Evolutionary conservation across 371 early-diverging fungal genomes (phyloP).

Genomic region (Blyttiomyces sp.): DNA sequence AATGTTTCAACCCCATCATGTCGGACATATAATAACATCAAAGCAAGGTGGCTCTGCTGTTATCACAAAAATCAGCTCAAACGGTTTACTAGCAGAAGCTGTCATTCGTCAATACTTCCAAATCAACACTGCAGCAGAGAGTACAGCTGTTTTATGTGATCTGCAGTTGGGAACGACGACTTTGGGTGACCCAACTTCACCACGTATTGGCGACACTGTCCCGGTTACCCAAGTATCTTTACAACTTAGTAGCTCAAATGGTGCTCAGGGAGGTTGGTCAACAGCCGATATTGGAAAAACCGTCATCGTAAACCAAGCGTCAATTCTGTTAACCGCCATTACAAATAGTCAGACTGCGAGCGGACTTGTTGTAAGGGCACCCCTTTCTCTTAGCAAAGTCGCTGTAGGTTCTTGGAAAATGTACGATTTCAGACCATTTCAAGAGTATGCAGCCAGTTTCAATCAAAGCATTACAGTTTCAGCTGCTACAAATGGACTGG

Average conservation of each 20-base stretch:
- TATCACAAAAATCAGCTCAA: conserved; percentile 6
- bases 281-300: conserved; percentile 22
- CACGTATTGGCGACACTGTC: conserved; percentile 2
- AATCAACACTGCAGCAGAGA: not conserved
- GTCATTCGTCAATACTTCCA: too few relatives aligned
- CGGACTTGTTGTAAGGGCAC: conserved; percentile 4
- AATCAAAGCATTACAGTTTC: conserved; percentile 9
- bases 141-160: not conserved
- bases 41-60: conserved; percentile 5
- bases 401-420: conserved; percentile 6
- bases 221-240: not conserved
- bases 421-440: conserved; percentile 14
- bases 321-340: conserved; percentile 9
- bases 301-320: conserved; percentile 7
- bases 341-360: conserved; percentile 1
- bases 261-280: conserved; percentile 7
- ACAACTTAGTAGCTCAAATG: not conserved
- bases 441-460: not conserved
- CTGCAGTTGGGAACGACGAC: not conserved
- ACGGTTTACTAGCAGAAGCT: conserved; percentile 9
- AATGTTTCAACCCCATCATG: conserved; percentile 6
- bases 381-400: not conserved
- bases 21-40: not conserved
- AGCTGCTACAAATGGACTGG: not conserved
- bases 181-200: conserved; percentile 3